These are phyloP conservation scores for Cyphellophora attinorum DNA, from an alignment of 2,329 filamentous ascomycete genomes.

Conservation along the genomic window DNA sequence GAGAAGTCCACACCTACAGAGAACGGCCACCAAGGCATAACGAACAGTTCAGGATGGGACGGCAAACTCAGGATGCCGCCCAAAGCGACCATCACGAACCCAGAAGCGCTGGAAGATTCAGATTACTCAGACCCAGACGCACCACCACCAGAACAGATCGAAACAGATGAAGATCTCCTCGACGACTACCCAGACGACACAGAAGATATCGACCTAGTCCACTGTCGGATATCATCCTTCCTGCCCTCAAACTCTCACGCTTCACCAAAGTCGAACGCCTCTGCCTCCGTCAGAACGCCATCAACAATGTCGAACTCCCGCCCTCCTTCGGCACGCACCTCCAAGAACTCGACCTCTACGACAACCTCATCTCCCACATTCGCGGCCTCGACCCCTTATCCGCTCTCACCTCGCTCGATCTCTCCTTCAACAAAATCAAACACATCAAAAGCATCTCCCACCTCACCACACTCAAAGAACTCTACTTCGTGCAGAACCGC, in stretches of 20 bases:
- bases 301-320: conserved; percentile 70
- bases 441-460: conserved; percentile 86
- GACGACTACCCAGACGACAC: conserved; percentile 37
- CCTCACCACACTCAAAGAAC: conserved; percentile 65
- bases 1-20: not conserved
- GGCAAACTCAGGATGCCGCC: conserved; percentile 29
- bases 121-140: conserved; percentile 70
- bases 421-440: conserved; percentile 99
- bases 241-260: conserved; percentile 68
- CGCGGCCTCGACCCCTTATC: conserved; percentile 70
- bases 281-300: conserved; percentile 87
- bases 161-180: conserved; percentile 65
- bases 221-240: conserved; percentile 73
- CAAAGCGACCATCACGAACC: conserved; percentile 59
- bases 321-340: conserved; percentile 56
- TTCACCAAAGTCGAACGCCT: conserved; percentile 68
- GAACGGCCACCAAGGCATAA: conserved; percentile 3
- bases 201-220: conserved; percentile 80
- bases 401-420: conserved; percentile 68
- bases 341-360: conserved; percentile 85
- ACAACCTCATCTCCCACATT: conserved; percentile 86
- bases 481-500: conserved; percentile 93
- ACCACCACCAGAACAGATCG: conserved; percentile 62
- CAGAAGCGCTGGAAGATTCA: conserved; percentile 72
- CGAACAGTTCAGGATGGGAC: conserved; percentile 36